phyloP scores from a whole-genome alignment of 345 rosid genomes.

The Eucalyptus regnans region DNA sequence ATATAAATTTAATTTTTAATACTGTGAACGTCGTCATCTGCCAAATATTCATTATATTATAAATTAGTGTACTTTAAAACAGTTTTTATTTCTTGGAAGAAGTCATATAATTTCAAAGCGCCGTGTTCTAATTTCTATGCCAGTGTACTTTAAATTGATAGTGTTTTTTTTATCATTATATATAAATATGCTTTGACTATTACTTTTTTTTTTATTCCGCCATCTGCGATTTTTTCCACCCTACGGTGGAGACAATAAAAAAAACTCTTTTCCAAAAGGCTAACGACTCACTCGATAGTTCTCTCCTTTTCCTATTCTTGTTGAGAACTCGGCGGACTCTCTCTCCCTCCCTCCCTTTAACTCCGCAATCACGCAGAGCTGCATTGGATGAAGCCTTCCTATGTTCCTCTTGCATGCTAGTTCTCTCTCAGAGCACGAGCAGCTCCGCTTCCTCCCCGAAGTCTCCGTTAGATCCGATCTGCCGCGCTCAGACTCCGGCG shows the following conservation, averaged over 20 bases:
- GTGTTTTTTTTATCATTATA: neutral
- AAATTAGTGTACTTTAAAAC: neutral
- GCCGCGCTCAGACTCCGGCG: neutral
- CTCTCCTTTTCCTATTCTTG: neutral
- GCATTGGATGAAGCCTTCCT: neutral
- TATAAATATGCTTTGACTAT: neutral
- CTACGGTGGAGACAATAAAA: neutral
- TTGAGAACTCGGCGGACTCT: neutral
- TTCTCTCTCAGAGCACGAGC: neutral
- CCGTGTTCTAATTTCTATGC: neutral
- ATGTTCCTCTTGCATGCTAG: neutral
- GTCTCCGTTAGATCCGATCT: neutral
- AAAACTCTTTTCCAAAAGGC: neutral
- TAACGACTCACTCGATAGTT: neutral
- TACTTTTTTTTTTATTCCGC: neutral
- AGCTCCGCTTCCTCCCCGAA: neutral
- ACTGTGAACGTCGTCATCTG: fast-evolving
- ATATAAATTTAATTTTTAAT: neutral
- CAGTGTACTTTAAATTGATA: neutral
- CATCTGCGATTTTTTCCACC: neutral
- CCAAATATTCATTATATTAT: conserved; percentile 1
- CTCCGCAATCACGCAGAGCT: neutral
- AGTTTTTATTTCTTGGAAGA: no score
- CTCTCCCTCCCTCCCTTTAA: neutral
- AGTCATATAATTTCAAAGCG: no score